Evolutionary conservation across 2,329 filamentous ascomycete species (phyloP).

Genomic region (Dryadomyces quercivorus): DNA sequence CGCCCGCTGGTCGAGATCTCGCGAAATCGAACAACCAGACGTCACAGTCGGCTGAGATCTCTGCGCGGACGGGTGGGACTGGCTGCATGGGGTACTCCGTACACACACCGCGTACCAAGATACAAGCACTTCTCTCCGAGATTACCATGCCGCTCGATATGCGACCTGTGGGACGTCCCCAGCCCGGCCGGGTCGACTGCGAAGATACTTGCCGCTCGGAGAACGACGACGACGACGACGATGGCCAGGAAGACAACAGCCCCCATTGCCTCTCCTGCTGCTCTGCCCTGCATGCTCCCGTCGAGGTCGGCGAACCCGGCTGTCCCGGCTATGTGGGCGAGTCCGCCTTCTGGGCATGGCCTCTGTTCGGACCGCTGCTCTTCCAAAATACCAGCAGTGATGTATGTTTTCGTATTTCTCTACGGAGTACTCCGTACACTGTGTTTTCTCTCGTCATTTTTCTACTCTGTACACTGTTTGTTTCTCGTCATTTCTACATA

Average conservation of each 20-base stretch:
- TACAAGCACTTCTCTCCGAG: too few species aligned
- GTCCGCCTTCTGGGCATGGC: constrained; percentile 44
- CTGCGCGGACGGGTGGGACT: neutral
- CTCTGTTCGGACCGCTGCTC: constrained; percentile 53
- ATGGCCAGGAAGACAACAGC: too few species aligned
- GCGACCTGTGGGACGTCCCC: too few species aligned
- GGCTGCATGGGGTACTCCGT: too few species aligned
- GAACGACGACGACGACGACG: neutral
- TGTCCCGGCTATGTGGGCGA: constrained; percentile 15
- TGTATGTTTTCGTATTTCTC: constrained; percentile 28
- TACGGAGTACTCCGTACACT: neutral
- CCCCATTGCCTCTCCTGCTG: constrained; percentile 17
- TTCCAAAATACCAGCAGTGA: constrained; percentile 67
- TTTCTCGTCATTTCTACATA: too few species aligned
- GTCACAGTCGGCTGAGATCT: neutral
- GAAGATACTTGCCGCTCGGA: too few species aligned
- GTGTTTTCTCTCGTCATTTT: neutral
- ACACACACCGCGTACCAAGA: too few species aligned
- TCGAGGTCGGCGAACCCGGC: constrained; percentile 29
- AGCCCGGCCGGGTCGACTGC: neutral
- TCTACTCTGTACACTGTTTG: too few species aligned
- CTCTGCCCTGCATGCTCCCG: constrained; percentile 28
- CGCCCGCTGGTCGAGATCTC: neutral
- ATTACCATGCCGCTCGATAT: too few species aligned
- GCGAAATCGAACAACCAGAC: neutral